Evolutionary conservation across 306 rosid species (phyloP), one percentile per base, ranked within the genome.

Genomic region (Urtica urens): DNA sequence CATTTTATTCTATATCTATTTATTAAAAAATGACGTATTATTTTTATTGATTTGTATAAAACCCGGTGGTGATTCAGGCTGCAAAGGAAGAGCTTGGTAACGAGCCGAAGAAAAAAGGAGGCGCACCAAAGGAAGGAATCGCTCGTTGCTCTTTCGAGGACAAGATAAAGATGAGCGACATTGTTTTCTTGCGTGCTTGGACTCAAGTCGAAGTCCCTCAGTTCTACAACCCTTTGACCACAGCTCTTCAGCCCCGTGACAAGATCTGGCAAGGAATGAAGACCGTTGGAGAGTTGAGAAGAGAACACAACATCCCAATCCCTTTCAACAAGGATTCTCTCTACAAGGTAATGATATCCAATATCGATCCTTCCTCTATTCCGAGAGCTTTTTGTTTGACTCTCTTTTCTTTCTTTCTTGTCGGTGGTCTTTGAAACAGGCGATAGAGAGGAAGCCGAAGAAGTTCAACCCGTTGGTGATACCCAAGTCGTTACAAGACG

Each of bases 101-200:
- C 73, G 66, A 74, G 64, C 78, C 95, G 5, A 77, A 74, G 41
- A 68, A 50, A 70, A 90, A 64, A 65, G 99, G 87, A 46, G 94
- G 94, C 49, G 65, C 66, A 44, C 51, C 68, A 6, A 84, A 65
- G 59, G 99, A 85, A 75, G 99, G 99, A 72, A 79, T 90, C 57
- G 99, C 77, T 34, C 69, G 99, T 66, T 90, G 99, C 70, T 79
- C 95, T 35, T 90, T 90, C 18, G 99, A 90, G 75, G 99, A 90
- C 72, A 90, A 81, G 70, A 81, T 90, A 64, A 78, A 80, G 71
- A 90, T 90, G 99, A 85, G 99, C 29, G 99, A 90, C 77, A 73
- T 77, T 51, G 94, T 90, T 51, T 88, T 84, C 76, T 59, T 90
- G 76, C 80, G 85, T 17, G 95, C 94, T 26, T 85, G 92, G 95